Evolutionary conservation across 495 filamentous ascomycete species (phyloP).

Genomic region (Tetracladium marchalianum): DNA sequence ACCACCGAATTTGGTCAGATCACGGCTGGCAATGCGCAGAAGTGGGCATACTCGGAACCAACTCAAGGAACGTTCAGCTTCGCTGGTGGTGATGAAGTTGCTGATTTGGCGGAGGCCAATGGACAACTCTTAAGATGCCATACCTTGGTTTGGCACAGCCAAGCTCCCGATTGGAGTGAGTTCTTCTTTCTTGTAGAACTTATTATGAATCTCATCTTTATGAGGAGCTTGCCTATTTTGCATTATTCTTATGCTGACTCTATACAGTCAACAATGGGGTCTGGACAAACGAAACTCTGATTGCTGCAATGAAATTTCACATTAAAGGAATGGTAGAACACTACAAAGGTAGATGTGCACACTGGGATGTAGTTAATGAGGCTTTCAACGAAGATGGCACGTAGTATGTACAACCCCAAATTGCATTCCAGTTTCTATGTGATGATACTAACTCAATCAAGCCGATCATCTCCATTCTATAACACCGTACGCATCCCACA

Average conservation of each 20-base stretch:
- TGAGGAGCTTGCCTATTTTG: too few relatives aligned
- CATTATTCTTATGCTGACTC: background rate
- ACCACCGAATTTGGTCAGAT: constrained; percentile 38
- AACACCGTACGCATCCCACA: constrained; percentile 22
- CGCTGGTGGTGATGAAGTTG: constrained; percentile 40
- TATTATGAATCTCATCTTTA: too few relatives aligned
- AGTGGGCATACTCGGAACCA: constrained; percentile 42
- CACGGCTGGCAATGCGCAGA: constrained; percentile 27
- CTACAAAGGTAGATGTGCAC: constrained; percentile 42
- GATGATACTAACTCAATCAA: too few relatives aligned
- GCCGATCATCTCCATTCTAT: constrained; percentile 44
- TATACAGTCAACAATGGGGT: constrained; percentile 39
- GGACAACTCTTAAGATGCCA: constrained; percentile 42
- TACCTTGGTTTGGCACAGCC: constrained; percentile 50
- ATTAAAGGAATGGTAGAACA: constrained; percentile 41
- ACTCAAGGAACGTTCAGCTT: constrained; percentile 36
- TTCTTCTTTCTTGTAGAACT: too few relatives aligned
- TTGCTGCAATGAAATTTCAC: constrained; percentile 40
- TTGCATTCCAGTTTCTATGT: constrained; percentile 15
- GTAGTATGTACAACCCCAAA: constrained; percentile 34
- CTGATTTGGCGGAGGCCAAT: constrained; percentile 38
- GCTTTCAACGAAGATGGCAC: constrained; percentile 57
- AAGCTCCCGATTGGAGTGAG: constrained; percentile 45
- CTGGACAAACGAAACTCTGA: constrained; percentile 45
- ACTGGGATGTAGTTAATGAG: constrained; percentile 58